Conservation (phyloP, 345 rosid genomes). For the Pelargonium nanum region DNA sequence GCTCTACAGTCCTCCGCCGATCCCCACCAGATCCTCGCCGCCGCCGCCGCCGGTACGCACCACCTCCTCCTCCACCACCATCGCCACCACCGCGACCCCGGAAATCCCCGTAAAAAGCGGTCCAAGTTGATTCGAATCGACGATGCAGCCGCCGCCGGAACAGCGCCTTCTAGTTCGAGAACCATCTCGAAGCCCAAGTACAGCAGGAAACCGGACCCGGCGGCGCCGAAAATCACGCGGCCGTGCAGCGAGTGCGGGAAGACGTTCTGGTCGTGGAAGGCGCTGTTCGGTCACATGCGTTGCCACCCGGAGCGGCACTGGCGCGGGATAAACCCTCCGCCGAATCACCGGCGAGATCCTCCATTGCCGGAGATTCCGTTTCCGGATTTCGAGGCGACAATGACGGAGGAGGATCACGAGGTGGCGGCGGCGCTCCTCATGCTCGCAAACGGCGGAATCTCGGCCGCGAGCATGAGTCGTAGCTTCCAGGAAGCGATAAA, state of each 20-base stretch:
- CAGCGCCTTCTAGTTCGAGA: conserved; percentile 1
- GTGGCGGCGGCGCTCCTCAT: conserved; percentile 58
- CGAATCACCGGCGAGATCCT: conserved; percentile 10
- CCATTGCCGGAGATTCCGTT: conserved; percentile 5
- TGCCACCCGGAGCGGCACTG: conserved; percentile 92
- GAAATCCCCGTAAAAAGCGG: not conserved
- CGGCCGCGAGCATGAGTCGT: not conserved
- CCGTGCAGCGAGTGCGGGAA: conserved; percentile 91
- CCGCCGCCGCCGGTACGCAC: not conserved
- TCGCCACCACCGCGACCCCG: not conserved
- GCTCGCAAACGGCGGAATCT: conserved; percentile 24
- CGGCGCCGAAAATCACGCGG: conserved; percentile 59
- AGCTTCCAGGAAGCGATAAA: not conserved
- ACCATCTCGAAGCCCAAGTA: conserved; percentile 26
- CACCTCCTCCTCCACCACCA: no score
- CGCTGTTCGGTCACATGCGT: conserved; percentile 89
- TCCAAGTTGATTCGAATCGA: conserved; percentile 8
- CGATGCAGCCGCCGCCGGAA: conserved; percentile 4
- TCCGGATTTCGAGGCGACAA: conserved; percentile 5
- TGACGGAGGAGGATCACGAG: conserved; percentile 56
- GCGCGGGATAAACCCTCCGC: conserved; percentile 74
- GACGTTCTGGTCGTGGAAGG: conserved; percentile 85
- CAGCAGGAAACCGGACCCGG: conserved; percentile 56
- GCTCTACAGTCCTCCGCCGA: not conserved
- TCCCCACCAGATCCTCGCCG: not conserved